Base-by-base conservation (phyloP, 345 rosid species). In the Eucalyptus victrix region DNA sequence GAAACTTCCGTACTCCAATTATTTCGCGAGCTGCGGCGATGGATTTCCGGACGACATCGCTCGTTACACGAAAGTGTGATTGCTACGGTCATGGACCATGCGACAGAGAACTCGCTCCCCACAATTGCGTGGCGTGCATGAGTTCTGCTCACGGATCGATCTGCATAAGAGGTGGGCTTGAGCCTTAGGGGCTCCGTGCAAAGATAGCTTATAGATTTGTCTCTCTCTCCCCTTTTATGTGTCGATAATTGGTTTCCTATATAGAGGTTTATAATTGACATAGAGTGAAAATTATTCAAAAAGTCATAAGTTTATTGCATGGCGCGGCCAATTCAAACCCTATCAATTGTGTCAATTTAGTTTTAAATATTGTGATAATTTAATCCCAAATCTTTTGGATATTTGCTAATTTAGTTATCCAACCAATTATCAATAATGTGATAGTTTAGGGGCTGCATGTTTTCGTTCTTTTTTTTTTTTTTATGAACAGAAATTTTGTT, bases 251-350 rank as follows among this genome's bases (percentile, higher is more conserved):
- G 44, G 44, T 72, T 34, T 72, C 45, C 0, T 72, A 67, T n/a
- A 30, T 62, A 30, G 72, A 62, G 32, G 34, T 62, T 62, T 13
- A 13, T 62, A 62, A 32, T 67, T 32, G 4, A 32, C 11, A 15
- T 32, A 67, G 30, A 1, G 15, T 1, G n/a, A 26, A 60, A 26
- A 26, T 60, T 3, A 60, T 12, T 28, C n/a, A 60, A 12, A 12
- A 60, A 12, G 7, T 26, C 7, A 8, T 19, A 53, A 7, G 24
- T 53, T 2, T 53, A 0, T 19, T 3, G 24, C 2, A 1, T 60
- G 7, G 16, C 0, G 10, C 1, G 2, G 4, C 7, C 67, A 26
- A 58, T 58, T 58, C 7, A 58, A 58, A 53, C 5, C 10, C 58
- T 53, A 19, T 53, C 10, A 53, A 53, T 53, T 0, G 11, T 53